These are phyloP conservation scores for Salmacisia buchloeana DNA, from an alignment of 1,284 basidiomycete genomes.

Conservation along the genomic window DNA sequence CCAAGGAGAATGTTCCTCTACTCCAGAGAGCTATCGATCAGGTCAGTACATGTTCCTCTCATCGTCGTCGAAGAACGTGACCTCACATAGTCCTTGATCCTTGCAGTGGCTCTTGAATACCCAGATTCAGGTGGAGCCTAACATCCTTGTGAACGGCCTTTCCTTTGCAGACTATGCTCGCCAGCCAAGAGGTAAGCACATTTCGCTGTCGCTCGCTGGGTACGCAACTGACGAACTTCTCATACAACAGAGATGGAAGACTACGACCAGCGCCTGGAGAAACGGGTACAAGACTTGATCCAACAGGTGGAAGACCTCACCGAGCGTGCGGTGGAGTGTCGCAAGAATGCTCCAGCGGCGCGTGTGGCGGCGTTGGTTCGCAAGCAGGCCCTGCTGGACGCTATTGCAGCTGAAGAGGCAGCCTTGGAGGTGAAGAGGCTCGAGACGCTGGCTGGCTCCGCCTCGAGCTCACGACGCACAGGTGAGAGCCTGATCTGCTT, in stretches of 20 bases:
- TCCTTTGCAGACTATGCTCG: slow-evolving; percentile 7
- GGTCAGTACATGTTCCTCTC: neutral
- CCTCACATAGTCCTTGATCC: neutral
- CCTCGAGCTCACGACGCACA: no score
- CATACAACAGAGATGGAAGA: slow-evolving; percentile 15
- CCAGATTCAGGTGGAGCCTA: slow-evolving; percentile 9
- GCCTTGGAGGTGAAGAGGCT: neutral
- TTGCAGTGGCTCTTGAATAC: slow-evolving; percentile 3
- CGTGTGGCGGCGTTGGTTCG: neutral
- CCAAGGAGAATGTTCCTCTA: neutral
- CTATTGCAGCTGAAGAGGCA: neutral
- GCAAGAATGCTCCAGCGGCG: neutral
- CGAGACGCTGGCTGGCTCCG: no score
- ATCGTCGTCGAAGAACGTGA: neutral
- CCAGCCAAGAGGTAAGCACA: neutral
- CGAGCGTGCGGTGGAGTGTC: slow-evolving; percentile 1
- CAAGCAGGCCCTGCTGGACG: neutral
- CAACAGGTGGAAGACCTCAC: slow-evolving; percentile 4
- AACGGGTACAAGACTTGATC: slow-evolving; percentile 6
- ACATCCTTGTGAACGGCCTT: slow-evolving; percentile 13
- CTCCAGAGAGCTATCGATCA: slow-evolving; percentile 1
- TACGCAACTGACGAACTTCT: neutral
- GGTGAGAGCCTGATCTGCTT: no score
- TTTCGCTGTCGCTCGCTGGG: neutral
- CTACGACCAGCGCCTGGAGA: neutral